Percentiles rank a stretch among this genome's conserved stretches.
phyloP scores from a whole-genome alignment of 1,139 yeast species.

The Candida labiduridarum region DNA sequence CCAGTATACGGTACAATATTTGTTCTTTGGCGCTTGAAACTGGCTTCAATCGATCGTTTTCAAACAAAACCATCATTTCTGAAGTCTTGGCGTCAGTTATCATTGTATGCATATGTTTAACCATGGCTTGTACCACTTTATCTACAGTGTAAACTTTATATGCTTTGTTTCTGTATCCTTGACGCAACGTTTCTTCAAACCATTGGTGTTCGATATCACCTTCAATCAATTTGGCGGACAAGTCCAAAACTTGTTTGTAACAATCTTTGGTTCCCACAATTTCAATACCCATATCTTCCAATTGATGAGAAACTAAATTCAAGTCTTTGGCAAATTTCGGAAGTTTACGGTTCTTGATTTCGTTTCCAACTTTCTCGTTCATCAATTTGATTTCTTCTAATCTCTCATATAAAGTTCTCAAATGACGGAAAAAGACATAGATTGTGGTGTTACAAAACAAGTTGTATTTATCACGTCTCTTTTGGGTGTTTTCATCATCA shows the following conservation, averaged over 20 bases:
- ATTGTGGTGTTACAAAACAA: slow-evolving; percentile 90
- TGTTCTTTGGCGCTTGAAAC: slow-evolving; percentile 83
- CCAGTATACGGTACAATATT: slow-evolving; percentile 86
- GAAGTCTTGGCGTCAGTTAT: slow-evolving; percentile 82
- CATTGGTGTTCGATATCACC: slow-evolving; percentile 93
- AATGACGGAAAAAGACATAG: slow-evolving; percentile 86
- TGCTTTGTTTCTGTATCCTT: slow-evolving; percentile 91
- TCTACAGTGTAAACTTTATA: slow-evolving; percentile 91
- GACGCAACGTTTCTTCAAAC: slow-evolving; percentile 94
- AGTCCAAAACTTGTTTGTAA: slow-evolving; percentile 71
- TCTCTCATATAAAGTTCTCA: slow-evolving; percentile 81
- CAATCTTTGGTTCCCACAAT: slow-evolving; percentile 70
- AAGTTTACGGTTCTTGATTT: slow-evolving; percentile 62
- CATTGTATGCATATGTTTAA: slow-evolving; percentile 82
- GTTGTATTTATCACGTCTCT: slow-evolving; percentile 58
- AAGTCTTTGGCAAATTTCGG: slow-evolving; percentile 90
- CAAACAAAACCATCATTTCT: slow-evolving; percentile 80
- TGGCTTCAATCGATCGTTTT: slow-evolving; percentile 67
- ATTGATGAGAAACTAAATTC: slow-evolving; percentile 77
- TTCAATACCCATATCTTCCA: slow-evolving; percentile 77
- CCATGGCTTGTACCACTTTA: slow-evolving; percentile 86
- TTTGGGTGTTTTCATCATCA: slow-evolving; percentile 26
- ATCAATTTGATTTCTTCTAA: slow-evolving; percentile 71
- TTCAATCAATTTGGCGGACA: slow-evolving; percentile 79
- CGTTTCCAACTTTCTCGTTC: slow-evolving; percentile 69